Conservation (phyloP, 768 basidiomycete species). For the Lactarius hatsudake region DNA sequence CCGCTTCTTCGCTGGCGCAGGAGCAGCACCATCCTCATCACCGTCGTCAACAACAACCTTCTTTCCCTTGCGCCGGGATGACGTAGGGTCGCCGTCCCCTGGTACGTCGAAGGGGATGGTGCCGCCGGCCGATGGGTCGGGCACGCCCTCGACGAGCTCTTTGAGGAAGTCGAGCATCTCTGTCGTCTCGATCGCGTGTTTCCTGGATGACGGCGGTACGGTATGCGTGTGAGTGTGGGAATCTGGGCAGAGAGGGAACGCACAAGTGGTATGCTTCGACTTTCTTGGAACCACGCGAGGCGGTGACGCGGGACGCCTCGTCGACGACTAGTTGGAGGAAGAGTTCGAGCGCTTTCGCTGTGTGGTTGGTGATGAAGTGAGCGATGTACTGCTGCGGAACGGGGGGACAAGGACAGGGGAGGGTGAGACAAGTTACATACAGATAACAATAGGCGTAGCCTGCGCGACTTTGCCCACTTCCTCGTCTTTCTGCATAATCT, state of each 20-base stretch:
- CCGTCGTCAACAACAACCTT: slow-evolving; percentile 41
- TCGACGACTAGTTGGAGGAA: slow-evolving; percentile 85
- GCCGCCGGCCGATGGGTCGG: slow-evolving; percentile 84
- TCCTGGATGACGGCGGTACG: slow-evolving; percentile 46
- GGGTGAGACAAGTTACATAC: slow-evolving; percentile 47
- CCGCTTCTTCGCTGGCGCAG: slow-evolving; percentile 43
- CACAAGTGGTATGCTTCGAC: slow-evolving; percentile 93
- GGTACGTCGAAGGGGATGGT: slow-evolving; percentile 71
- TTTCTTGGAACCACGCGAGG: slow-evolving; percentile 77
- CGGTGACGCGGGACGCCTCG: slow-evolving; percentile 76
- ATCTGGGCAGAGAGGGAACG: slow-evolving; percentile 35
- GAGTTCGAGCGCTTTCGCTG: slow-evolving; percentile 92
- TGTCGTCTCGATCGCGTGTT: slow-evolving; percentile 85
- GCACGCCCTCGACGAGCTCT: slow-evolving; percentile 82
- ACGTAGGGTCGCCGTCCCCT: slow-evolving; percentile 52
- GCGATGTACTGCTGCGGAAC: background rate
- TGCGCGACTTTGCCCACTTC: slow-evolving; percentile 98
- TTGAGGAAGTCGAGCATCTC: slow-evolving; percentile 93
- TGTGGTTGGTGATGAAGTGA: background rate
- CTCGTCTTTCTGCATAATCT: slow-evolving; percentile 99
- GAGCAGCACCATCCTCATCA: slow-evolving; percentile 37
- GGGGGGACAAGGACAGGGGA: background rate
- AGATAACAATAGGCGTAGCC: slow-evolving; percentile 94
- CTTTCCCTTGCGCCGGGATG: slow-evolving; percentile 59
- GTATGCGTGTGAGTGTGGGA: slow-evolving; percentile 1